phyloP scores from a whole-genome alignment of 1,139 yeast genomes.

The Blastobotrys ciferrii region DNA sequence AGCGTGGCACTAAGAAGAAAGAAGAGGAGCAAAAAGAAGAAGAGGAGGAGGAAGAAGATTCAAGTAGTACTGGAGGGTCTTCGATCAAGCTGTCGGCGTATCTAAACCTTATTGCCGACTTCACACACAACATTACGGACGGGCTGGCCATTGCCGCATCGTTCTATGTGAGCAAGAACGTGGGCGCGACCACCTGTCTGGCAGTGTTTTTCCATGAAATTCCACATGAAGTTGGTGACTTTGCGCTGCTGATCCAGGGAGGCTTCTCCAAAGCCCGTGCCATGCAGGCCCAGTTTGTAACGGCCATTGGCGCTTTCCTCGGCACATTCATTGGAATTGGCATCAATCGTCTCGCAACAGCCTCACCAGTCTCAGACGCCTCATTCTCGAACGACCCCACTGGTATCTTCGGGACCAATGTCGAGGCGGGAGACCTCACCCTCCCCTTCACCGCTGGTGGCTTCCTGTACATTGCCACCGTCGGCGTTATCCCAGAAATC shows the following conservation, averaged over 20 bases:
- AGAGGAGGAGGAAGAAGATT: conserved; percentile 29
- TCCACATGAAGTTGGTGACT: conserved; percentile 75
- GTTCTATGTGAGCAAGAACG: conserved; percentile 53
- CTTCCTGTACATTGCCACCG: conserved; percentile 62
- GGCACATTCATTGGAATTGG: conserved; percentile 63
- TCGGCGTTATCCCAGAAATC: conserved; percentile 63
- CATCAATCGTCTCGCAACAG: conserved; percentile 41
- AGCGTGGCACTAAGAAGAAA: conserved; percentile 10
- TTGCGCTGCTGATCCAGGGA: conserved; percentile 61
- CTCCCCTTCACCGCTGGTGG: conserved; percentile 74
- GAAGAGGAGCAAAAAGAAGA: conserved; percentile 29
- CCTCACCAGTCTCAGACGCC: too few relatives aligned
- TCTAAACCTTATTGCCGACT: conserved; percentile 61
- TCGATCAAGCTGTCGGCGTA: conserved; percentile 50
- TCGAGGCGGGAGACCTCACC: conserved; percentile 50
- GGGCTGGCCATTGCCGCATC: conserved; percentile 69
- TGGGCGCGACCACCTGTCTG: conserved; percentile 62
- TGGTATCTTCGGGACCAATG: conserved; percentile 51
- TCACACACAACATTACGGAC: conserved; percentile 67
- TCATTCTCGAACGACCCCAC: conserved; percentile 18
- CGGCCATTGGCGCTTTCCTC: conserved; percentile 58
- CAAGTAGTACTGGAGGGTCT: conserved; percentile 20
- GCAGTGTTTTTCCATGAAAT: conserved; percentile 71
- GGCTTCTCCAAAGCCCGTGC: conserved; percentile 64
- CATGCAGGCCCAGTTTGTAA: conserved; percentile 58